A percentile compares a stretch with the other conserved stretches of the same genome.
Conservation (phyloP, 768 basidiomycete genomes). For the Paxillus involutus region DNA sequence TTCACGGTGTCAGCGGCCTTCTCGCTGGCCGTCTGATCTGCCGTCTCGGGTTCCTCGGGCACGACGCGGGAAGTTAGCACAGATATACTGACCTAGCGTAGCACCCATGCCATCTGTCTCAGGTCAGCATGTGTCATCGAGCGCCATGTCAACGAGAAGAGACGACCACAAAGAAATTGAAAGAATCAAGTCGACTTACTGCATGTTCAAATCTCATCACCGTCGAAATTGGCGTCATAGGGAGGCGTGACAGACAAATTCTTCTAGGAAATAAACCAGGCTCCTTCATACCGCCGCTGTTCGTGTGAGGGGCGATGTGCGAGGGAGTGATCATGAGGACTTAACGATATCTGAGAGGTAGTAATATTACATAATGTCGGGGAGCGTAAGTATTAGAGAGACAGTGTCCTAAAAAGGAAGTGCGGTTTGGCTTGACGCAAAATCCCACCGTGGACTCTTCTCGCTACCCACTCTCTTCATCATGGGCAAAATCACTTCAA, state of each 20-base stretch:
- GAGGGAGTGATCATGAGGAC: too few relatives aligned
- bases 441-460: too few relatives aligned
- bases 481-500: slow-evolving; percentile 55
- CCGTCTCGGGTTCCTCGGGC: too few relatives aligned
- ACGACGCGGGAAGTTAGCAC: background rate
- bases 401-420: too few relatives aligned
- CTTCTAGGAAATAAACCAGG: slow-evolving; percentile 48
- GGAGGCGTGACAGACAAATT: slow-evolving; percentile 98
- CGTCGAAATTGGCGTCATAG: slow-evolving; percentile 99
- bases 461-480: too few relatives aligned
- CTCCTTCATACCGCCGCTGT: too few relatives aligned
- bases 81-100: slow-evolving; percentile 69
- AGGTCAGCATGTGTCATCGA: slow-evolving; percentile 82
- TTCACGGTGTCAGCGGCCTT: background rate
- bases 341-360: too few relatives aligned
- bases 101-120: slow-evolving; percentile 98
- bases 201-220: slow-evolving; percentile 99
- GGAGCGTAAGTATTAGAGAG: too few relatives aligned
- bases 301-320: too few relatives aligned
- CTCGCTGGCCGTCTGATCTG: too few relatives aligned
- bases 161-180: background rate
- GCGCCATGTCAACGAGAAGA: slow-evolving; percentile 8
- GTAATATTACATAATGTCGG: too few relatives aligned
- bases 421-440: too few relatives aligned
- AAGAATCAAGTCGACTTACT: slow-evolving; percentile 60